A percentile compares a stretch with the other conserved stretches of the same genome.
Evolutionary conservation across 169 alveolate species (phyloP).

Genomic region (Babesia sp.): DNA sequence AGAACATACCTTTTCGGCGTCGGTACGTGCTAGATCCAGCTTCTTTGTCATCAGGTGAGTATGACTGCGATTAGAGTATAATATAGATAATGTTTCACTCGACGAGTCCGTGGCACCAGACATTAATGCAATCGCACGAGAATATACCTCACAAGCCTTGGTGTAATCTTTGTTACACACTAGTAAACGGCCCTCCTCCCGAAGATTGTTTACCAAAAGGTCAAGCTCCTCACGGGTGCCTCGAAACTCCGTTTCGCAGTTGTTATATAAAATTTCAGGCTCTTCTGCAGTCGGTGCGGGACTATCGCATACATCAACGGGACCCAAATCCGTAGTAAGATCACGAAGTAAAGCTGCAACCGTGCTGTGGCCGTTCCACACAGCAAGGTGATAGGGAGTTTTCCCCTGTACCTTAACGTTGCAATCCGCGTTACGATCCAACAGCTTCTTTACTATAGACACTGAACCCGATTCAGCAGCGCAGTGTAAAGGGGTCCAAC

Average conservation of each 20-base stretch:
- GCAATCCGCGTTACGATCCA: conserved; percentile 58
- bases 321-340: conserved; percentile 30
- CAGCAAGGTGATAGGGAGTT: conserved; percentile 56
- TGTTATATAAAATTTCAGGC: neutral
- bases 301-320: conserved; percentile 2
- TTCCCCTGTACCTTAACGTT: conserved; percentile 56
- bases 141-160: conserved; percentile 3
- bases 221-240: conserved; percentile 15
- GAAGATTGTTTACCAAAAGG: conserved; percentile 3
- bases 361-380: conserved; percentile 44
- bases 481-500: conserved; percentile 78
- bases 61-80: conserved; percentile 60
- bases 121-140: conserved; percentile 11
- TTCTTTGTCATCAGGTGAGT: conserved; percentile 29
- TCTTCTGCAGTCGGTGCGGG: neutral
- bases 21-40: conserved; percentile 22
- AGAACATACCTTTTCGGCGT: conserved; percentile 49
- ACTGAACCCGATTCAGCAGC: conserved; percentile 72
- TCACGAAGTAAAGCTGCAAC: conserved; percentile 30
- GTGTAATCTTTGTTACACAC: conserved; percentile 13
- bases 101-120: conserved; percentile 10
- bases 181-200: conserved; percentile 10
- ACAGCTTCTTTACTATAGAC: conserved; percentile 60
- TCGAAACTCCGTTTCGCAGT: neutral
- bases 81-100: conserved; percentile 5